A percentile compares a stretch with the other conserved stretches of the same genome.
Evolutionary conservation across 257 asterid genomes (phyloP).

Genomic region (Marsdenia floribunda): DNA sequence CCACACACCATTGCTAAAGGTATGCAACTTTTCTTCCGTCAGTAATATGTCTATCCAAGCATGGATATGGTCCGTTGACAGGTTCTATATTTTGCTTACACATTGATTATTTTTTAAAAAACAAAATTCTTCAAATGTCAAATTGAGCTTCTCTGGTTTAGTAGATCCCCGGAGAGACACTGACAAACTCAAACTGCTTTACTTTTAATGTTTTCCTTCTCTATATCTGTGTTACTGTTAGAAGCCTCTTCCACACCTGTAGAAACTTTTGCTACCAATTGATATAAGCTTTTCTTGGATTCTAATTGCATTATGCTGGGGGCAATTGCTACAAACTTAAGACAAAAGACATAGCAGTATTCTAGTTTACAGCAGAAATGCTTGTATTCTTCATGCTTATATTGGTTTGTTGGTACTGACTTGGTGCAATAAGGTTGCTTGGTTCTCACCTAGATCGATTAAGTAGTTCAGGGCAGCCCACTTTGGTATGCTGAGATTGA

Average conservation of each 20-base stretch:
- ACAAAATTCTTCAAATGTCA: neutral
- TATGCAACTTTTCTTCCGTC: slow-evolving; percentile 26
- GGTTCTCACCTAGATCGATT: no score
- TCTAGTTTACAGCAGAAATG: neutral
- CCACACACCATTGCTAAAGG: slow-evolving; percentile 84
- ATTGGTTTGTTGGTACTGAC: no score
- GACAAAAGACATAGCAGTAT: neutral
- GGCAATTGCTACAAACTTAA: neutral
- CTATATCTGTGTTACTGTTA: neutral
- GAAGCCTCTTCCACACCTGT: neutral
- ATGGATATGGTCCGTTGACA: neutral
- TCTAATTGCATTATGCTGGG: neutral
- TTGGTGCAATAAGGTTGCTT: no score
- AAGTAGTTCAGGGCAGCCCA: no score
- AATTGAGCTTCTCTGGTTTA: neutral
- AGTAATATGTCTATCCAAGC: slow-evolving; percentile 4
- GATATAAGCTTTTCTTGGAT: neutral
- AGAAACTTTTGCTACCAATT: neutral
- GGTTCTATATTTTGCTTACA: neutral
- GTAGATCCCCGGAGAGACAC: neutral
- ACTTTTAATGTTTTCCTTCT: neutral
- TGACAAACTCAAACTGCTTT: neutral
- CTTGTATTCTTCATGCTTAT: no score
- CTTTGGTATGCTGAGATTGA: no score
- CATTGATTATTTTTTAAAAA: neutral